Conservation (phyloP, 352 stramenopile genomes). For the Globisporangium rhizosaccharum region DNA sequence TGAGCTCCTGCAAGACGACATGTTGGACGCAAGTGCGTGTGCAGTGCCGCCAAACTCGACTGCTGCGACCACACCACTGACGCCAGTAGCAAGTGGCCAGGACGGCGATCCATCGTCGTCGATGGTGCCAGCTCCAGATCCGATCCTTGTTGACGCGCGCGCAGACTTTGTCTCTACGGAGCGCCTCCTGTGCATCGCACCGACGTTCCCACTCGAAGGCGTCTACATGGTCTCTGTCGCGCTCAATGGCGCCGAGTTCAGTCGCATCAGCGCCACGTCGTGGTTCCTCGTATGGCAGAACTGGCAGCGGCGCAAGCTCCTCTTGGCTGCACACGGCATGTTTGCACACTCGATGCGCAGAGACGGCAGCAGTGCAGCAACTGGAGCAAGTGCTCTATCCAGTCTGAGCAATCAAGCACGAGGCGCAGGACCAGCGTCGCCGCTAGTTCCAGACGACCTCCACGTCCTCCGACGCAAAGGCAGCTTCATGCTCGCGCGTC, state of each 20-base stretch:
- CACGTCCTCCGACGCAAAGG: slow-evolving; percentile 22
- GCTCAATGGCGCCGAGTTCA: slow-evolving; percentile 69
- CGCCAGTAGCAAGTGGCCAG: neutral
- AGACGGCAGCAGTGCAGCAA: neutral
- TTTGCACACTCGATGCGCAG: slow-evolving; percentile 20
- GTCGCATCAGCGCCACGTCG: slow-evolving; percentile 33
- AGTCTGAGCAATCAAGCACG: neutral
- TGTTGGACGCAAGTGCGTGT: neutral
- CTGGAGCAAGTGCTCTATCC: neutral
- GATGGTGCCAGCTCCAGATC: neutral
- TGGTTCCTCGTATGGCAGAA: slow-evolving; percentile 84
- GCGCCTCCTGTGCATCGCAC: slow-evolving; percentile 35
- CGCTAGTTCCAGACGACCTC: slow-evolving; percentile 11
- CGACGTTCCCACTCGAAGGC: slow-evolving; percentile 54
- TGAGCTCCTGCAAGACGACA: slow-evolving; percentile 28
- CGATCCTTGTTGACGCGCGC: slow-evolving; percentile 4
- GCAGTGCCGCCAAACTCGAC: neutral
- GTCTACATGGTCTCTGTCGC: slow-evolving; percentile 61
- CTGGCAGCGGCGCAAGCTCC: slow-evolving; percentile 67
- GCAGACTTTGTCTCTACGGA: slow-evolving; percentile 47
- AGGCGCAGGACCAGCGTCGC: neutral
- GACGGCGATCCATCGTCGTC: neutral
- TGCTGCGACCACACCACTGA: neutral
- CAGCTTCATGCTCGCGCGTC: slow-evolving; percentile 36
- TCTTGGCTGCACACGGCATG: slow-evolving; percentile 27